Base-by-base conservation (phyloP, 1,284 basidiomycete genomes). In the Apiotrichum laibachii region DNA sequence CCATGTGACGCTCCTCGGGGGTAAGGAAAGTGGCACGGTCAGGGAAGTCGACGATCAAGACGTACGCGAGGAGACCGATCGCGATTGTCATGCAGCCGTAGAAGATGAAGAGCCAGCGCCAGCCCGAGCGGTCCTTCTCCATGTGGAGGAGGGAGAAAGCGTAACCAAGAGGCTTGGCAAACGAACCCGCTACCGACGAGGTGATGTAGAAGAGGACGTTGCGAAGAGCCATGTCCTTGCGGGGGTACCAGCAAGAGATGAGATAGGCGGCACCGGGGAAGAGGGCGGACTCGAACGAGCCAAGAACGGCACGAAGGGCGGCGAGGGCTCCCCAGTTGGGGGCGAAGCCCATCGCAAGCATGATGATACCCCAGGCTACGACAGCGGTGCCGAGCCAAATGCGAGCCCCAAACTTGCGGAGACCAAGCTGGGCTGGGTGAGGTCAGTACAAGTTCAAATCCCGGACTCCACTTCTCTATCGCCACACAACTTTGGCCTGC, bases 181-280 rank as follows among this genome's bases (percentile, higher is more conserved):
- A 58, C 5, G 53, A 53, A n/a, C 56, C 60, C 11, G 53, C 49
- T 56, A 64, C 66, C 49, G 59, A 58, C 6, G 62, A 65, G 45
- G 59, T 54, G 42, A 79, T 70, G 72, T 81, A 81, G 72, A 81
- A 81, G 43, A 70, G 62, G 9, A 75, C 72, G 64, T 66, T 58
- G 50, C 68, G 67, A 13, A 68, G 66, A 50, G 80, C 77, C 54
- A 77, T 77, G 64, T 80, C 77, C 55, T 71, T 71, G 31, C 81
- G 77, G 2, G 78, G 77, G 68, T 81, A 82, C 80, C 62, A 81
- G 42, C 71, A 75, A 6, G 78, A 75, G 57, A 81, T 76, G 19
- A 82, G 70, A 67, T 72, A 80, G 7, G 79, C 75, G 53, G 73
- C 77, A 19, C 68, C 70, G 22, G 69, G 72, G 68, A 77, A 77